A percentile compares a stretch with the other conserved stretches of the same genome.
Conservation (phyloP, 2,329 filamentous ascomycete genomes). For the Beauveria bassiana region DNA sequence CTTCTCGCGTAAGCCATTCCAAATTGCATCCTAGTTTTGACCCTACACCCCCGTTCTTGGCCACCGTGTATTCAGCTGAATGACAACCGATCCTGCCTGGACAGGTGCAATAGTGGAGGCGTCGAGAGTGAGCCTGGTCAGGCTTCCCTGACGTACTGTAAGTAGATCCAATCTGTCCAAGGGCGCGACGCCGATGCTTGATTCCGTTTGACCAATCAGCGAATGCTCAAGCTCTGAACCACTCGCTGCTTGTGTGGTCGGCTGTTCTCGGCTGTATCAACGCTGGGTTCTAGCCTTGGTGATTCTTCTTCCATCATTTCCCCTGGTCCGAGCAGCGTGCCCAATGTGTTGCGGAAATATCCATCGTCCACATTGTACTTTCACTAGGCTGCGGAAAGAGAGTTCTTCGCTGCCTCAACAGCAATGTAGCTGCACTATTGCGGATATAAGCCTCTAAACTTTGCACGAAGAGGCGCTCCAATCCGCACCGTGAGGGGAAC, state of each 20-base stretch:
- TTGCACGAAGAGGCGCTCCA: background rate
- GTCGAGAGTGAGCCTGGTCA: background rate
- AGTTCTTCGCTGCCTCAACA: background rate
- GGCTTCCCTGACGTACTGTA: background rate
- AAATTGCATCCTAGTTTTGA: background rate
- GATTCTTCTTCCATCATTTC: background rate
- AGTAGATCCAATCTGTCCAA: background rate
- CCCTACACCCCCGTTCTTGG: background rate
- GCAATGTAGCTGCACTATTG: background rate
- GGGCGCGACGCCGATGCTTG: background rate
- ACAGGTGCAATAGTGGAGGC: no score
- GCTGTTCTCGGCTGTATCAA: background rate
- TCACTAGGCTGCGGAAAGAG: background rate
- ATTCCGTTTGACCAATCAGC: background rate
- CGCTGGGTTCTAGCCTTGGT: background rate
- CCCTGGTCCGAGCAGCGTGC: background rate
- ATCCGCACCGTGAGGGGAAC: background rate
- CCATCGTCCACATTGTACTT: background rate
- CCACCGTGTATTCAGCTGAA: background rate
- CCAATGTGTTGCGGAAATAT: background rate
- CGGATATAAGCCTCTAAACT: constrained; percentile 3
- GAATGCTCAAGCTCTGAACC: background rate
- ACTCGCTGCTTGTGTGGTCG: background rate
- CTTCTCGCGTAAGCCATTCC: background rate
- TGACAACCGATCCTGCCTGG: background rate